Evolutionary conservation across 768 basidiomycete genomes (phyloP), one percentile per base, ranked within the genome.

Genomic region (Hericium alpestre): DNA sequence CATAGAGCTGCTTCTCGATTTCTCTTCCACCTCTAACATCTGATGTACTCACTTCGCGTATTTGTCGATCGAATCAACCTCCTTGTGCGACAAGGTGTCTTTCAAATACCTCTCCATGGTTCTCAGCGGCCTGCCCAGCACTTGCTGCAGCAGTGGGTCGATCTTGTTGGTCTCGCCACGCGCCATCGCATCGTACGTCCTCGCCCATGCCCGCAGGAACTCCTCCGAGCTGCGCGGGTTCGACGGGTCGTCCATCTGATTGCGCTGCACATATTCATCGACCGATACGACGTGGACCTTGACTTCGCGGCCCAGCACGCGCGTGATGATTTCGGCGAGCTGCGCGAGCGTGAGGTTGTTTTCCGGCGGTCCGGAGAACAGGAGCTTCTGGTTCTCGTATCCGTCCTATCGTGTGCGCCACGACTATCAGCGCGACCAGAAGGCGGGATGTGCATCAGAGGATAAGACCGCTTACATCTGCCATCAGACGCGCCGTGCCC

Each of bases 401-500:
- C 60, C 59, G 32, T 61, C 63, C 58, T 65, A 49, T 40, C 4
- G 25, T 25, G 25, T 25, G 18, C n/a, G 23, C 13, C 43, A 32
- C 32, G 32, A 32, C 32, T 1, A 32, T 32, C 32, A 32, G 32
- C 32, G 32, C 8, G 9, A 32, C 6, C 32, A 32, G 4, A 4
- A 10, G 32, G 32, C 5, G 41, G 41, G 41, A 18, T n/a, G 15
- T 8, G 15, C 41, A 8, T 8, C 41, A 18, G 41, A 4, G 41
- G 48, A 15, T n/a, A 22, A 20, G 48, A 22, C 13, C 9, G 57
- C 56, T 4, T 49, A 67, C 66, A 39, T 62, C 60, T 4, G 62
- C 64, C 52, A 74, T 64, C 51, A 74, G 58, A 55, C 62, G 67
- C 38, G 72, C 70, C 1, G 70, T 72, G 3, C 65, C 72, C 57